Conservation (phyloP, 2,329 filamentous ascomycete species). For the Aureobasidium subglaciale region DNA sequence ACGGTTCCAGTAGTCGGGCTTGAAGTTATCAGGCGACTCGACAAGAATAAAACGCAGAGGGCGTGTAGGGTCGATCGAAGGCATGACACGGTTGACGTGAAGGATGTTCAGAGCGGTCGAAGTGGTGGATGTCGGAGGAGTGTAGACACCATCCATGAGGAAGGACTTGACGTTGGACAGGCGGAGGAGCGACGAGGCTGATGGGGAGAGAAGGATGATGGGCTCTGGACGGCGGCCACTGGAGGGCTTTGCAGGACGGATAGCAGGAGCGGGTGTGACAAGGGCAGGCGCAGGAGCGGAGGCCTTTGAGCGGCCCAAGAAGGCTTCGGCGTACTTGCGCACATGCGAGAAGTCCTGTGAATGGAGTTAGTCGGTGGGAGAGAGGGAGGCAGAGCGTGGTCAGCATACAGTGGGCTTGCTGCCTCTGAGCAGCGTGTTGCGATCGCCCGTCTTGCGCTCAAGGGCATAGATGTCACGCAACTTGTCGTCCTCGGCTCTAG, state of each 20-base stretch:
- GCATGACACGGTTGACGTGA: constrained; percentile 72
- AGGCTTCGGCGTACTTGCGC: constrained; percentile 73
- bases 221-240: constrained; percentile 55
- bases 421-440: constrained; percentile 79
- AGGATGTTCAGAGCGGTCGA: constrained; percentile 66
- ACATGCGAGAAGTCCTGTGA: constrained; percentile 85
- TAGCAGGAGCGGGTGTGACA: constrained; percentile 24
- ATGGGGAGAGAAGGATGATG: constrained; percentile 94
- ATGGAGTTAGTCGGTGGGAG: constrained; percentile 10
- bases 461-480: constrained; percentile 84
- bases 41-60: constrained; percentile 92
- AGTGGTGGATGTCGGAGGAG: constrained; percentile 56
- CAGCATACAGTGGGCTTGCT: constrained; percentile 73
- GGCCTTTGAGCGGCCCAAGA: constrained; percentile 53
- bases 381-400: neutral
- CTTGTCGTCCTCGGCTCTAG: constrained; percentile 61
- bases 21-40: constrained; percentile 88
- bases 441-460: constrained; percentile 85
- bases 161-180: constrained; percentile 96
- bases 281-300: constrained; percentile 25
- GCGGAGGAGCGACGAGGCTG: constrained; percentile 86
- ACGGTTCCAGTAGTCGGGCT: constrained; percentile 93
- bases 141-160: constrained; percentile 76
- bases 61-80: constrained; percentile 58
- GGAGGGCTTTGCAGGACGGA: constrained; percentile 23